Base-by-base conservation (phyloP, 108 stramenopile species). In the Cylindrotheca closterium region DNA sequence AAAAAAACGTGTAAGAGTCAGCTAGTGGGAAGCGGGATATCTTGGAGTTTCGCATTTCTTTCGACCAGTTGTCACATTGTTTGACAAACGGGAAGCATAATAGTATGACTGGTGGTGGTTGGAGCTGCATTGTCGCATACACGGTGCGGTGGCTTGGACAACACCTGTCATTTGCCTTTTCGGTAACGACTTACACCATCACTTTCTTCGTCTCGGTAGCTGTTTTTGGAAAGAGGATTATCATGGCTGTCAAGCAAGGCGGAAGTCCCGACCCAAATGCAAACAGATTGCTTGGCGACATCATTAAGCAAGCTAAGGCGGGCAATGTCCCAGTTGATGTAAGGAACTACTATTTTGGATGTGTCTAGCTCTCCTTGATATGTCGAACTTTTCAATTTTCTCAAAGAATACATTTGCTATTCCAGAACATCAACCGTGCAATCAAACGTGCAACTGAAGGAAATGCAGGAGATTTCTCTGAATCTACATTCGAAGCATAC, bases 381-480 rank as follows among this genome's bases (percentile, higher is more conserved):
- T 7, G 21, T 52, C 19, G n/a, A 52, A 21, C 21, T 22, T 21
- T 52, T 17, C n/a, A n/a, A n/a, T n/a, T n/a, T n/a, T n/a, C n/a
- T n/a, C 45, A 45, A 17, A 17, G 12, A 45, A 15, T 15, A 15
- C 12, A 45, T 29, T 26, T 24, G 15, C 53, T 1, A 23, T 34
- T 23, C n/a, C 28, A 46, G 64, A 96, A 94, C 64, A 91, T 96
- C 37, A 84, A 84, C 46, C 77, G 91, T 7, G 92, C 89, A 1
- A 96, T 96, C 67, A 93, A 96, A 69, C 79, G 78, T 32, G 95
- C 95, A 22, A 70, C 79, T 18, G 91, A 92, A 74, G 88, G 76
- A 31, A 79, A 78, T 57, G 74, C 70, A 24, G 92, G 81, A 27
- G 89, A 94, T 67, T 93, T 92, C 55, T 47, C 84, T 22, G 92